A percentile compares a stretch with the other conserved stretches of the same genome.
Conservation (phyloP, 192 early-diverging fungal genomes). For the Glomus cerebriforme region DNA sequence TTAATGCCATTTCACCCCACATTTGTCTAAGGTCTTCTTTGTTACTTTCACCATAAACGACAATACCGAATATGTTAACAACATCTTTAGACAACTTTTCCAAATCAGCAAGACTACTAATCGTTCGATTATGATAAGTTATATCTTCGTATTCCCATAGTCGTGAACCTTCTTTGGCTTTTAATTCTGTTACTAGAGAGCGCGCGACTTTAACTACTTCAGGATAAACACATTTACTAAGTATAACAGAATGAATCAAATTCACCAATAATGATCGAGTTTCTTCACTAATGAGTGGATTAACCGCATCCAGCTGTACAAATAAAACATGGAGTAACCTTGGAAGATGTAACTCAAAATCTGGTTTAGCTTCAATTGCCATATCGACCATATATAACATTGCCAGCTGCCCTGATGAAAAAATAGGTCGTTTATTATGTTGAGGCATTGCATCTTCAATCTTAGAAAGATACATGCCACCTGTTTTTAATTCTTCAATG, state of each 20-base stretch:
- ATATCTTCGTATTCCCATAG: constrained; percentile 84
- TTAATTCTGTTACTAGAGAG: constrained; percentile 50
- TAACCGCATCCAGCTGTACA: constrained; percentile 81
- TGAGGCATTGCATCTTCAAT: constrained; percentile 67
- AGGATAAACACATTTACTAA: constrained; percentile 59
- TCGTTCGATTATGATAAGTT: constrained; percentile 50
- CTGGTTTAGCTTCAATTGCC: constrained; percentile 69
- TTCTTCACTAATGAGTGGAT: constrained; percentile 77
- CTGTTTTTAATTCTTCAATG: constrained; percentile 14
- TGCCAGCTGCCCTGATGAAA: constrained; percentile 76
- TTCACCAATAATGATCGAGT: constrained; percentile 72
- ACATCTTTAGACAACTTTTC: constrained; percentile 52
- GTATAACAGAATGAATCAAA: constrained; percentile 73
- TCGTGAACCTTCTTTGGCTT: constrained; percentile 70
- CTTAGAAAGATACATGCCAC: constrained; percentile 64
- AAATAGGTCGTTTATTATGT: constrained; percentile 65
- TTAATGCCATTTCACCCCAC: constrained; percentile 81
- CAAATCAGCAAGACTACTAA: constrained; percentile 50
- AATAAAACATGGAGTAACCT: constrained; percentile 73
- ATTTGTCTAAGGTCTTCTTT: constrained; percentile 57
- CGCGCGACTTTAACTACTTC: constrained; percentile 49
- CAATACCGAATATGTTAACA: constrained; percentile 45
- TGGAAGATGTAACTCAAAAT: constrained; percentile 67
- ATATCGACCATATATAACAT: constrained; percentile 81
- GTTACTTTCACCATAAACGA: constrained; percentile 32